Evolutionary conservation across 768 basidiomycete genomes (phyloP), one percentile per base, ranked within the genome.

Genomic region (Mycena alexandri): DNA sequence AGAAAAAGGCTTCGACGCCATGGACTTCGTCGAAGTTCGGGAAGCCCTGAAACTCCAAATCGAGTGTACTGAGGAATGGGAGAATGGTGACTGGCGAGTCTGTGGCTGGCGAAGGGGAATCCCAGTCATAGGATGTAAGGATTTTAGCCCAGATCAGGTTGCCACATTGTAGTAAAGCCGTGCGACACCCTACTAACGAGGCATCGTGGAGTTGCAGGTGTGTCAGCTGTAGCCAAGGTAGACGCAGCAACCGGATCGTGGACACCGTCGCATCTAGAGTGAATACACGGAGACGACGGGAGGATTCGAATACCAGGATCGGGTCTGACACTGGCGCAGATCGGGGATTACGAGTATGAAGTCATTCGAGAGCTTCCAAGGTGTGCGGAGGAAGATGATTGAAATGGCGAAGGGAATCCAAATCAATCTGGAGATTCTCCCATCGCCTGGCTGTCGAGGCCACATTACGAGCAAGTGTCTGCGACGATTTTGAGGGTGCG

Each of bases 191-290:
- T 10, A 22, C 36, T 21, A 59, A 16, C 7, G 64, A 66, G 1
- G 3, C 2, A 16, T 66, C 64, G 2, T 1, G 1, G 14, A 66
- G 12, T 1, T 33, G 12, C 22, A 61, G 51, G 7, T 38, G 22
- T 25, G 53, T 55, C 3, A 66, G 59, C 33, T 55, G 65, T 14
- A 22, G 36, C 65, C 65, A 66, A 1, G 65, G 65, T 5, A 61
- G n/a, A 3, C 33, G 51, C 19, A 66, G 17, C 8, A 61, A 22
- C 19, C 19, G n/a, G 10, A 66, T 34, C 24, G 33, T 54, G 2
- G 34, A 21, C 9, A 7, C 17, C n/a, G 2, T 1, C 7, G 16
- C 5, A 1, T 24, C 1, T 5, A 66, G 6, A 48, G 24, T 52
- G 52, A 67, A 46, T 14, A 3, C 11, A 24, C 24, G 44, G 43